Percentiles rank a stretch among this genome's conserved stretches.
Conservation (phyloP, 1,284 basidiomycete genomes). For the Cryptococcus neoformans region DNA sequence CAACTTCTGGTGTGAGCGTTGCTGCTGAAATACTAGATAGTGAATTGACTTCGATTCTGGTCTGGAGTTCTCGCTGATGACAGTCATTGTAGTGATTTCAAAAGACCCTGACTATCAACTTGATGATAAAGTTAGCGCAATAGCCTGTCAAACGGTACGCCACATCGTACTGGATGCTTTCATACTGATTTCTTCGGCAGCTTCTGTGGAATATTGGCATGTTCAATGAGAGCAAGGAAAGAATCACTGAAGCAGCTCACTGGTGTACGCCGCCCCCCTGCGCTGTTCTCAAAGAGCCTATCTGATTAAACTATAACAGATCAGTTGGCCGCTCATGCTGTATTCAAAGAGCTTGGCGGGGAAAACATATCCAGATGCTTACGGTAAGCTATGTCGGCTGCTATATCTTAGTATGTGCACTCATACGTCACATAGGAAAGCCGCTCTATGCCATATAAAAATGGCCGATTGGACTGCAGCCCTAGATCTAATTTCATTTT, state of each 20-base stretch:
- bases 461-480: neutral
- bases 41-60: neutral
- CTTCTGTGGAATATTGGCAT: neutral
- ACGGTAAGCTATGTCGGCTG: neutral
- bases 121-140: neutral
- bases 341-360: neutral
- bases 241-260: neutral
- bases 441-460: constrained; percentile 1
- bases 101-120: neutral
- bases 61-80: neutral
- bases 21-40: neutral
- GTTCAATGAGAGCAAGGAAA: neutral
- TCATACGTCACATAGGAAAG: neutral
- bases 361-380: neutral
- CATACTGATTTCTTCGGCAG: neutral
- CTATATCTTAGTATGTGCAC: no score
- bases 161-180: neutral
- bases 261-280: neutral
- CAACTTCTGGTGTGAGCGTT: neutral
- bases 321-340: neutral
- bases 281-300: neutral
- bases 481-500: constrained; percentile 1
- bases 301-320: neutral
- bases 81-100: neutral
- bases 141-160: constrained; percentile 3